Base-by-base conservation (phyloP, 768 basidiomycete genomes). In the Clitopilus passeckerianus region DNA sequence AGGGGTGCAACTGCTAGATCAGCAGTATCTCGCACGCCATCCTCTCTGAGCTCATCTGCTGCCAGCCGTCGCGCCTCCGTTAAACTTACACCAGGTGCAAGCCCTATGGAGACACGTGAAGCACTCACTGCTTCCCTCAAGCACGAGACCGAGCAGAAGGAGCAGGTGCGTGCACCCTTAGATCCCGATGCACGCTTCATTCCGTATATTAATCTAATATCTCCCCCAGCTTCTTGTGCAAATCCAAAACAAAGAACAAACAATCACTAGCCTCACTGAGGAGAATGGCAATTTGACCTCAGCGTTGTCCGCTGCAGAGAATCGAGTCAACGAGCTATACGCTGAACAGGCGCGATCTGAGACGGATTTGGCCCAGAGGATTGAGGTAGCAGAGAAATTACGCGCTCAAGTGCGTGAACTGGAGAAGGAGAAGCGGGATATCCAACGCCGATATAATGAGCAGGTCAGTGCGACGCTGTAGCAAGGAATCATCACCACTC, bases 371-470 rank as follows among this genome's bases (percentile, higher is more conserved):
- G 86, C 86, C 23, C 86, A 90, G 34, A 86, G 90, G 53, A 86
- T 92, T 64, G 91, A 94, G 65, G 85, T 94, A 35, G 76, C 86
- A 35, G 92, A 94, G 61, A 94, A 93, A 71, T 78, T 95, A 56
- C 78, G 93, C 60, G 72, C 78, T 16, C 90, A 95, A 72, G 82
- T 93, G 43, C 87, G 89, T 63, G 93, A 94, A 60, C 73, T 95
- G 18, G 94, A 95, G 75, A 92, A 86, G 72, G 93, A 95, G 73
- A 93, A 91, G 72, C 77, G 91, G 60, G 93, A 95, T 61, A 44
- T 87, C 24, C 86, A 87, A 59, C 84, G 91, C 62, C 80, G 93
- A 63, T 95, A 95, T 70, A 90, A 91, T 57, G 93, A 95, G 68
- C 93, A 96, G 84, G 93, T 90, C 57, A 61, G 77, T 43, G 9